Conservation (phyloP, 768 basidiomycete species). For the Paxillus ammoniavirescens region DNA sequence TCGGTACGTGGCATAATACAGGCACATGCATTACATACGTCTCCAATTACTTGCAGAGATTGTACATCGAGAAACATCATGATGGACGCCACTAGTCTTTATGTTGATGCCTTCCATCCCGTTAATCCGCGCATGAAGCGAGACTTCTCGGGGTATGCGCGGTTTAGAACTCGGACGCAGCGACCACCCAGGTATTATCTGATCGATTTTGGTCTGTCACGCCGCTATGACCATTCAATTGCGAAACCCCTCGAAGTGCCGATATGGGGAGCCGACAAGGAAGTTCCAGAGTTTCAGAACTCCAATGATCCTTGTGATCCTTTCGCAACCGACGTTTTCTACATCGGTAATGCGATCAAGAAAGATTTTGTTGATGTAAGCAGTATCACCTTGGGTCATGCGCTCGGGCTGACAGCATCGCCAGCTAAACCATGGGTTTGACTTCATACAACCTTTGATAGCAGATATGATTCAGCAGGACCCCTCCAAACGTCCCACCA, state of each 20-base stretch:
- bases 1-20: not conserved
- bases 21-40: too few relatives aligned
- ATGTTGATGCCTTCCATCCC: too few relatives aligned
- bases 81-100: too few relatives aligned
- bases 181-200: slow-evolving; percentile 32
- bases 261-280: slow-evolving; percentile 40
- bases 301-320: slow-evolving; percentile 30
- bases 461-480: slow-evolving; percentile 22
- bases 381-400: too few relatives aligned
- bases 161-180: slow-evolving; percentile 25
- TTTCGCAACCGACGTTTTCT: slow-evolving; percentile 45
- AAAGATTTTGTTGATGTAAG: slow-evolving; percentile 33
- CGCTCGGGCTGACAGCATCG: not conserved
- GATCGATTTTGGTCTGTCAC: slow-evolving; percentile 38
- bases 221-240: slow-evolving; percentile 25
- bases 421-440: slow-evolving; percentile 5
- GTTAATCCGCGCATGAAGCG: too few relatives aligned
- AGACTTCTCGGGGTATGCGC: too few relatives aligned
- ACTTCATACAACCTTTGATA: slow-evolving; percentile 23
- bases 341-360: slow-evolving; percentile 38
- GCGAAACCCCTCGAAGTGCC: slow-evolving; percentile 25
- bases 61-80: too few relatives aligned
- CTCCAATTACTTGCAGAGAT: too few relatives aligned
- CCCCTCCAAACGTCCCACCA: slow-evolving; percentile 21
- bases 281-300: slow-evolving; percentile 38